Percentiles rank a stretch among this genome's conserved stretches.
Evolutionary conservation across 192 early-diverging fungal species (phyloP).

Genomic region (Glomus cerebriforme): DNA sequence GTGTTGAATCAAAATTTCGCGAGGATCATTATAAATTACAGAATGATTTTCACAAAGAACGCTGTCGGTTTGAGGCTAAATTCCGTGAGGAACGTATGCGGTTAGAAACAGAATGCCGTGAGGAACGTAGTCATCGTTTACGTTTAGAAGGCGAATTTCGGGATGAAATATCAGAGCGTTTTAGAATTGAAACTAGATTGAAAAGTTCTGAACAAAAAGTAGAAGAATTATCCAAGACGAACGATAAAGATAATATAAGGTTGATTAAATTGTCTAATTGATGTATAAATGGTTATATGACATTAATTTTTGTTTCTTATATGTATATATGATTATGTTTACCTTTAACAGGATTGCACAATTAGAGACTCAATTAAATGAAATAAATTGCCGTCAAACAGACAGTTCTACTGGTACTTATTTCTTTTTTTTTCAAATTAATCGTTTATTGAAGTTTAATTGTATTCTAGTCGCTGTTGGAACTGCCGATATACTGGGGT

Average conservation of each 20-base stretch:
- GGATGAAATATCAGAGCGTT: conserved; percentile 5
- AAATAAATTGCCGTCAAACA: neutral
- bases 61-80: neutral
- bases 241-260: conserved; percentile 4
- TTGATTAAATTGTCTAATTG: neutral
- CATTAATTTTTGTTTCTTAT: neutral
- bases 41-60: conserved; percentile 12
- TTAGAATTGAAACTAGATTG: conserved; percentile 15
- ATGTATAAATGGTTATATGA: neutral
- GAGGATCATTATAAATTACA: neutral
- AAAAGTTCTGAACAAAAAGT: conserved; percentile 1
- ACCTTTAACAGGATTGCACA: conserved; percentile 4
- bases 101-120: conserved; percentile 9
- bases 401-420: neutral
- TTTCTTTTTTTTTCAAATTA: neutral
- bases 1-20: neutral
- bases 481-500: neutral
- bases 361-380: conserved; percentile 1
- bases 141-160: conserved; percentile 8
- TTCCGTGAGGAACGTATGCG: neutral
- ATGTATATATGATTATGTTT: neutral
- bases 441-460: neutral
- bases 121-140: conserved; percentile 10
- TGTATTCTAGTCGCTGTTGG: conserved; percentile 21
- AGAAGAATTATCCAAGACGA: conserved; percentile 4